These are phyloP conservation scores for Capsicum pubescens DNA, from an alignment of 257 asterid genomes.

Conservation along the genomic window DNA sequence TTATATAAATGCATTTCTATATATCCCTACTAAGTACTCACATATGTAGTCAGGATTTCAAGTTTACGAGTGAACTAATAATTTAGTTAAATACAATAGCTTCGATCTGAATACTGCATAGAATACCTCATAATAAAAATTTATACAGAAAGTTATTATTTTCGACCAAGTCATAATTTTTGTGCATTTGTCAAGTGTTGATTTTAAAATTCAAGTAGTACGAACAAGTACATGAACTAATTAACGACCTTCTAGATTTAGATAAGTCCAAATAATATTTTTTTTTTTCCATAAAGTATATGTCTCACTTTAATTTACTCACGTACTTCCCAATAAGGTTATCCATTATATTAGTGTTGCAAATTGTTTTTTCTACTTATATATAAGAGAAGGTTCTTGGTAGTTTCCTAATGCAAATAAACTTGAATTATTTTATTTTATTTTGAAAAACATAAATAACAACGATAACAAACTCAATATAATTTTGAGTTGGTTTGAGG, in stretches of 20 bases:
- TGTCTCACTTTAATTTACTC: neutral
- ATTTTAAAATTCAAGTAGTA: constrained; percentile 21
- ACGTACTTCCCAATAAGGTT: neutral
- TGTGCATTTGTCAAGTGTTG: neutral
- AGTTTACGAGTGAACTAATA: no score
- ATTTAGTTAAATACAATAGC: no score
- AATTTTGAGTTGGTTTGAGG: neutral
- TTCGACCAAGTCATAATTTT: neutral
- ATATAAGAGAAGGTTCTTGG: neutral
- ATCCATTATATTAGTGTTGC: neutral
- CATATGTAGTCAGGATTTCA: no score
- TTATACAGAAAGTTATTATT: no score
- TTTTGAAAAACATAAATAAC: neutral
- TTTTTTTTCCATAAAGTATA: neutral
- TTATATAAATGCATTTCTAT: no score
- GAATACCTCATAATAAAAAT: no score
- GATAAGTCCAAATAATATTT: neutral
- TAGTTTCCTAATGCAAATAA: neutral
- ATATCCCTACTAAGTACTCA: no score
- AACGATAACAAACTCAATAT: neutral
- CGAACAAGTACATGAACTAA: constrained; percentile 25
- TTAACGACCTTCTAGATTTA: constrained; percentile 4
- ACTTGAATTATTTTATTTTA: neutral
- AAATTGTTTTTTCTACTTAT: neutral
- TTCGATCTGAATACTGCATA: no score